Conservation (phyloP, 202 grass and related monocot genomes). For the Elaeis oleifera region DNA sequence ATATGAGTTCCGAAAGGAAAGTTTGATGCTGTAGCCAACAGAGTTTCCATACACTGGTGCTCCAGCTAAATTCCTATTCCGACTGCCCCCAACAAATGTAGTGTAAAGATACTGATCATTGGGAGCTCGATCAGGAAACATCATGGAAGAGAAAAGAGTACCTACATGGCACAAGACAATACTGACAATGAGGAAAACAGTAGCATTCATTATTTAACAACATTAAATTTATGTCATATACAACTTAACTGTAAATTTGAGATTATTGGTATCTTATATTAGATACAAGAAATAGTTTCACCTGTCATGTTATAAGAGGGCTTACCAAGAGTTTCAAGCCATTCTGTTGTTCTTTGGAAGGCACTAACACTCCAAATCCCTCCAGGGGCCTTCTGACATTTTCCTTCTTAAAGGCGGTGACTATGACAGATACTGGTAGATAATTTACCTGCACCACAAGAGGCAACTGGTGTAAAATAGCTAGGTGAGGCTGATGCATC, state of each 20-base stretch:
- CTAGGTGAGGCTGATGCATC: no score
- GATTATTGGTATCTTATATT: no score
- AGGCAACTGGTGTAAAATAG: no score
- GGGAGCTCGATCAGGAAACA: conserved; percentile 97
- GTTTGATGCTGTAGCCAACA: not conserved
- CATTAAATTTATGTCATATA: conserved; percentile 14
- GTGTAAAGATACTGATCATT: conserved; percentile 80
- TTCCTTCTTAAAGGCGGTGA: conserved; percentile 94
- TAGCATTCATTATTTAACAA: not conserved
- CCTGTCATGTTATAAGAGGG: not conserved
- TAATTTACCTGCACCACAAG: conserved; percentile 57
- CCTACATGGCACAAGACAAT: conserved; percentile 37
- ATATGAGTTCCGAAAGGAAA: not conserved
- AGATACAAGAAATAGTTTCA: no score
- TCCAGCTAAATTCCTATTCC: conserved; percentile 78
- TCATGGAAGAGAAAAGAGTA: conserved; percentile 97
- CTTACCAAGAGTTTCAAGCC: conserved; percentile 81
- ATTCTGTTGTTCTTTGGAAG: conserved; percentile 92
- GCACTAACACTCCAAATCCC: conserved; percentile 90
- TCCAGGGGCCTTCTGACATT: conserved; percentile 71
- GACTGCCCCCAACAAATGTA: conserved; percentile 88
- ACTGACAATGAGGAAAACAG: conserved; percentile 20
- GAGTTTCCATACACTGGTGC: conserved; percentile 58
- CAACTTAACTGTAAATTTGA: not conserved
- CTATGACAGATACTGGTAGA: conserved; percentile 76